Evolutionary conservation across 2,329 filamentous ascomycete genomes (phyloP), one percentile per base, ranked within the genome.

Genomic region (Botrytis medusae): DNA sequence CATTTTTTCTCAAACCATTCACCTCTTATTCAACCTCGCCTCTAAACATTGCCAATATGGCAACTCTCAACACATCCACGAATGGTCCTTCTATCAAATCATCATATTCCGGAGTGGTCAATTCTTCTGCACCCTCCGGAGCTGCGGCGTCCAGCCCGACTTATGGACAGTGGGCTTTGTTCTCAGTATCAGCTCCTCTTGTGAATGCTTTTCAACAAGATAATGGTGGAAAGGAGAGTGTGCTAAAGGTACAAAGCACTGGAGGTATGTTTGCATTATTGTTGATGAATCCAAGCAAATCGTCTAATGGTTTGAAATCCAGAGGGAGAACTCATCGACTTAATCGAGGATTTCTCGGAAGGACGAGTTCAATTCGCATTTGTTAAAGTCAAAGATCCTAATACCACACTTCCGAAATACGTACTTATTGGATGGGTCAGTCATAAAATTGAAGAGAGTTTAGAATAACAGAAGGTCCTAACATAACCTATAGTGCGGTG

Each of bases 321-420:
- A 96, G 95, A 98, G 84, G 96, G 96, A 76, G 95, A 99, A 83
- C 86, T 99, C 75, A 86, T 90, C 73, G 94, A 98, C 77, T 87
- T 99, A 74, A 89, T 97, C 78, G 96, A 99, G 78, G 96, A 99
- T 77, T 97, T 99, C 84, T 98, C 92, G 77, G 96, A 99, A 83
- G 96, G 96, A 72, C 92, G 94, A 79, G 92, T 99, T 78, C 96
- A 99, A 84, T 99, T 98, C 84, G 96, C 94, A 42, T 98, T 97
- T 80, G 91, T 96, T 79, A 98, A 97, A 84, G 92, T 99, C 85
- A 97, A 95, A 83, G 96, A 99, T 81, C 93, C 94, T 72, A 99
- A 99, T 83, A 93, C 92, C 4, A 86, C 87, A 34, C 89, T 99
- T 25, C 94, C 95, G 68, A 99, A 99, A 86, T 93, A 91, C 82